Conservation (phyloP, 768 basidiomycete species). For the Russula ochroleuca region DNA sequence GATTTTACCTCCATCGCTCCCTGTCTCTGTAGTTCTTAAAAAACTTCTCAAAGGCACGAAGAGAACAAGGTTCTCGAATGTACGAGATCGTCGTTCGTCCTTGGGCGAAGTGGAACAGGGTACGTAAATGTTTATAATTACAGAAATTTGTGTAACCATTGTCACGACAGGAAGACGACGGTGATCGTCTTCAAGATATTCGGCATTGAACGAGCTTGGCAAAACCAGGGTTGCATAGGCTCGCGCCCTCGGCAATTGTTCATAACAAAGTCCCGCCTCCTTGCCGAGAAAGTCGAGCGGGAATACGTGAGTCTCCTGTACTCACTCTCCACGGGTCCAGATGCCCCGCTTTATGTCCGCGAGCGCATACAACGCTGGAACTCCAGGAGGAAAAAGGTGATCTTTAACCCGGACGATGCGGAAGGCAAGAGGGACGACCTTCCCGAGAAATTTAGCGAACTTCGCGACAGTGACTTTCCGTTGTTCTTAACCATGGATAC, state of each 20-base stretch:
- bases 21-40: background rate
- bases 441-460: conserved; percentile 50
- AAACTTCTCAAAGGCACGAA: conserved; percentile 9
- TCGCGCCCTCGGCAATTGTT: conserved; percentile 63
- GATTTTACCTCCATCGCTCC: background rate
- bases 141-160: background rate
- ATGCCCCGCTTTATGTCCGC: conserved; percentile 40
- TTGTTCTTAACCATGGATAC: conserved; percentile 64
- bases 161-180: conserved; percentile 56
- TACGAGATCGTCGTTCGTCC: conserved; percentile 21
- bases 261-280: conserved; percentile 62
- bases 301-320: conserved; percentile 52
- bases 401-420: conserved; percentile 45
- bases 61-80: conserved; percentile 24
- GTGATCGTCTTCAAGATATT: conserved; percentile 77
- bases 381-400: conserved; percentile 27
- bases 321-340: conserved; percentile 40
- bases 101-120: conserved; percentile 69
- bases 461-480: conserved; percentile 63
- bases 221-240: conserved; percentile 35
- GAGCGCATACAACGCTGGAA: conserved; percentile 27
- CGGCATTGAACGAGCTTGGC: conserved; percentile 55
- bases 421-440: conserved; percentile 41
- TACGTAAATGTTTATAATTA: conserved; percentile 30
- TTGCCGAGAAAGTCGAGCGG: conserved; percentile 65